phyloP scores from a whole-genome alignment of 177 flowering plant species.

The Vitis hybrid region DNA sequence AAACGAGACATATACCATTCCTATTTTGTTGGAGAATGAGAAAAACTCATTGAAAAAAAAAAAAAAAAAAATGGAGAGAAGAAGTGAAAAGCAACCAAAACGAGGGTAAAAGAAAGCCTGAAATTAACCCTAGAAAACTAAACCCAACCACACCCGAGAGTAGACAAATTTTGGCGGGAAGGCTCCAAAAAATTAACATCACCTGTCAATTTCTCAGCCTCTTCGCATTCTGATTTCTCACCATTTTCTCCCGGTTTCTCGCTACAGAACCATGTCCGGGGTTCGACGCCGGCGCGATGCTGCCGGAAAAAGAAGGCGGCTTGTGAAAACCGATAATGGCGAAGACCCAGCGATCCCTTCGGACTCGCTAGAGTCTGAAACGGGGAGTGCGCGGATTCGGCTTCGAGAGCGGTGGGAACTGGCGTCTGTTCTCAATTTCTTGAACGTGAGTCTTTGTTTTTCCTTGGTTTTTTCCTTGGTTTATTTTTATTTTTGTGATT shows the following conservation, averaged over 20 bases:
- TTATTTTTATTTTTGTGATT: not conserved
- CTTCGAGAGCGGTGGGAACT: conserved; percentile 84
- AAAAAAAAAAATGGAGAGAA: not conserved
- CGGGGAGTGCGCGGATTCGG: conserved; percentile 27
- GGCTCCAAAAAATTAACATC: not conserved
- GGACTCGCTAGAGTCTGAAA: conserved; percentile 10
- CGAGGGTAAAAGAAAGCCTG: not conserved
- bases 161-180: conserved; percentile 15
- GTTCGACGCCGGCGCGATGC: not conserved
- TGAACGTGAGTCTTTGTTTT: conserved; percentile 39
- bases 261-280: not conserved
- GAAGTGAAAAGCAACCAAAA: not conserved
- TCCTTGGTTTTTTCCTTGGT: not conserved
- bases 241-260: not conserved
- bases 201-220: not conserved
- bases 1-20: too few species aligned
- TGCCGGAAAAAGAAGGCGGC: not conserved
- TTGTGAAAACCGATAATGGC: not conserved
- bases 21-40: too few species aligned
- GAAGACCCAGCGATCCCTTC: not conserved
- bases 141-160: not conserved
- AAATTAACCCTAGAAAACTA: not conserved
- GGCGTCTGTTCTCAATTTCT: conserved; percentile 84
- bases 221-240: too few species aligned
- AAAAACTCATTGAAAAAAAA: not conserved